Evolutionary conservation across 106 monocot genomes (phyloP), one percentile per base, ranked within the genome.

Genomic region (Phalaenopsis equestris): DNA sequence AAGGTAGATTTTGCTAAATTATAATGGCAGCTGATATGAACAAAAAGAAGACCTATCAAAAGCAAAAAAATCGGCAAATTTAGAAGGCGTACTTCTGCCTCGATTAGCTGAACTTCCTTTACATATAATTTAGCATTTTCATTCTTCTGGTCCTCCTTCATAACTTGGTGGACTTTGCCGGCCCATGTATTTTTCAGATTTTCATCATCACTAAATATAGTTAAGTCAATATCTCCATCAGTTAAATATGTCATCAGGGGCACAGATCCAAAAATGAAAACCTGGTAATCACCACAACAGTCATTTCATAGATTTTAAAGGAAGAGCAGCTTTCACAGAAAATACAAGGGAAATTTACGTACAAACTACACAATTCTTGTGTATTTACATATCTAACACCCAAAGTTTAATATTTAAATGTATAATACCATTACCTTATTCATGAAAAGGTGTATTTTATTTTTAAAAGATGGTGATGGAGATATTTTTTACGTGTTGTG

Each of bases 161-260:
- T 75, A 17, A 87, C 80, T 85, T 90, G 55, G 41, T 88, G 88
- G 4, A 95, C 90, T 48, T 82, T 79, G 77, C 82, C 87, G 24
- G 92, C 90, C 92, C 94, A 95, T 57, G 83, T 86, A 77, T 92
- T 92, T 81, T 92, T 92, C 82, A 88, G 81, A 21, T 81, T 79
- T 79, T 86, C 82, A 87, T 86, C 84, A 73, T 84, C 64, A 72
- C 91, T 95, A 73, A 86, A 87, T 85, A 90, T 88, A 83, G 94
- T 87, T 78, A 92, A 80, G 75, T 95, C 94, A 85, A 95, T 92
- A 74, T 95, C 94, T 81, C 94, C 94, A 90, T 95, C 94, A 77
- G 92, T 92, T 75, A 95, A 84, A 80, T 95, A 92, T 37, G 94
- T 95, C 88, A 92, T 95, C 42, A 95, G 85, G 82, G 94, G 94